These are phyloP conservation scores for Xylaria cubensis DNA, from an alignment of 495 filamentous ascomycete genomes.

Conservation along the genomic window DNA sequence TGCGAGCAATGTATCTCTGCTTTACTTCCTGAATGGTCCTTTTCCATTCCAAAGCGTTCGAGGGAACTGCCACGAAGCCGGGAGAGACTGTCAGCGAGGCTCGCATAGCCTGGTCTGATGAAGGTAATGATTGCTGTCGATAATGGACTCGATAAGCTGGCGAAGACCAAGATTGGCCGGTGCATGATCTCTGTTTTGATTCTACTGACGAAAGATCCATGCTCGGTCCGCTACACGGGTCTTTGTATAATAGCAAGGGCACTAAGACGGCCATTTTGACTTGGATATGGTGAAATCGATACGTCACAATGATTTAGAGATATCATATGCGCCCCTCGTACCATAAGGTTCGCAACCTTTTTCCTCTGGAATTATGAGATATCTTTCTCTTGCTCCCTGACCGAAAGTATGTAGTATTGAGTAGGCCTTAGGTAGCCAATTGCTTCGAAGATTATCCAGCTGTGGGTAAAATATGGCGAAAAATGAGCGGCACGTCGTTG, in stretches of 20 bases:
- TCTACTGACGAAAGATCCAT: conserved; percentile 14
- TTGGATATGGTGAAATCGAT: background rate
- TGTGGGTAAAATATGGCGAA: background rate
- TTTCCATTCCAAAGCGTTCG: conserved; percentile 46
- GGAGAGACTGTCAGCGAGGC: conserved; percentile 18
- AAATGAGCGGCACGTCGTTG: background rate
- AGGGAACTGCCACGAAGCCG: conserved; percentile 26
- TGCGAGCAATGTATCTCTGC: conserved; percentile 50
- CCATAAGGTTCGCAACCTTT: background rate
- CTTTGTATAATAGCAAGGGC: conserved; percentile 33
- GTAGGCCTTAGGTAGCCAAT: background rate
- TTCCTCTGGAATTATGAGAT: background rate
- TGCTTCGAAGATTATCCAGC: background rate
- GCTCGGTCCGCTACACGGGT: conserved; percentile 25
- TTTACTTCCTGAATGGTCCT: conserved; percentile 53
- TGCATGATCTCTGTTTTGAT: conserved; percentile 24
- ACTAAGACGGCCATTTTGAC: conserved; percentile 34
- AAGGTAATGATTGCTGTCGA: conserved; percentile 37
- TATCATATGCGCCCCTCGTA: background rate
- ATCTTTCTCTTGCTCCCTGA: background rate
- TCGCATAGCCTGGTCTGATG: conserved; percentile 23
- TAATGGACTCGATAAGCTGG: conserved; percentile 27
- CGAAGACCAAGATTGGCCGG: conserved; percentile 9
- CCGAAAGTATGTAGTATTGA: background rate
- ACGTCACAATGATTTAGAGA: background rate